Percentiles rank a stretch among this genome's conserved stretches.
These are phyloP conservation scores for Lanmaoa rubissima DNA, from an alignment of 768 basidiomycete species.

Conservation along the genomic window DNA sequence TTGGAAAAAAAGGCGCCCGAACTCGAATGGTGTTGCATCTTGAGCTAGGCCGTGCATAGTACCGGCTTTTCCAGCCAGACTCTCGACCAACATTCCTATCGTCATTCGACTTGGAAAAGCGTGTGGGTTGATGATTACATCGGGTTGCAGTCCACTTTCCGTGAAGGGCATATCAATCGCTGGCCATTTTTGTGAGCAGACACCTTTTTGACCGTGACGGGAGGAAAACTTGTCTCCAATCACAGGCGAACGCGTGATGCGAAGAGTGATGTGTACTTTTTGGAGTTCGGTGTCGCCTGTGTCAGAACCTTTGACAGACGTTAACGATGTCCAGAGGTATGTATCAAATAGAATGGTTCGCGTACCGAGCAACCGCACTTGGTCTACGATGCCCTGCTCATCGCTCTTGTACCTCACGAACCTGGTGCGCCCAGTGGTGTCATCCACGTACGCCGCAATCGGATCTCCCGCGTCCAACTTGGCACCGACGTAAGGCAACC, in stretches of 20 bases:
- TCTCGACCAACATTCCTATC: conserved; percentile 99
- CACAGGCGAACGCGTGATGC: conserved; percentile 91
- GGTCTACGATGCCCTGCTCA: conserved; percentile 84
- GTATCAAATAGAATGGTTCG: background rate
- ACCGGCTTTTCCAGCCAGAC: conserved; percentile 98
- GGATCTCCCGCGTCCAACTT: conserved; percentile 71
- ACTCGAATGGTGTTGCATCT: conserved; percentile 99
- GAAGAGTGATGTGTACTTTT: conserved; percentile 89
- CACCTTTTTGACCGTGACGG: conserved; percentile 98
- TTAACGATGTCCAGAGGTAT: background rate
- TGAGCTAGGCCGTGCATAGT: conserved; percentile 98
- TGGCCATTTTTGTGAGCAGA: conserved; percentile 99
- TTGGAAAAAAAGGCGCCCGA: conserved; percentile 30
- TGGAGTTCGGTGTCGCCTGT: conserved; percentile 84
- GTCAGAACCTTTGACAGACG: conserved; percentile 64
- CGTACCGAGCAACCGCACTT: conserved; percentile 86
- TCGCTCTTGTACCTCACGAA: conserved; percentile 97
- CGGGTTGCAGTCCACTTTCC: conserved; percentile 98
- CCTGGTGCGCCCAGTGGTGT: conserved; percentile 75
- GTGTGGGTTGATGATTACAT: conserved; percentile 99
- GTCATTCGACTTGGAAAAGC: conserved; percentile 99
- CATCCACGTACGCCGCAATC: conserved; percentile 85
- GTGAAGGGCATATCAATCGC: conserved; percentile 98
- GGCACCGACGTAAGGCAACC: conserved; percentile 77
- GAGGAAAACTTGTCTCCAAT: conserved; percentile 99